Percentiles rank a stretch among this genome's conserved stretches.
Conservation (phyloP, 2,329 filamentous ascomycete species). For the Penicillium hesseltinei region DNA sequence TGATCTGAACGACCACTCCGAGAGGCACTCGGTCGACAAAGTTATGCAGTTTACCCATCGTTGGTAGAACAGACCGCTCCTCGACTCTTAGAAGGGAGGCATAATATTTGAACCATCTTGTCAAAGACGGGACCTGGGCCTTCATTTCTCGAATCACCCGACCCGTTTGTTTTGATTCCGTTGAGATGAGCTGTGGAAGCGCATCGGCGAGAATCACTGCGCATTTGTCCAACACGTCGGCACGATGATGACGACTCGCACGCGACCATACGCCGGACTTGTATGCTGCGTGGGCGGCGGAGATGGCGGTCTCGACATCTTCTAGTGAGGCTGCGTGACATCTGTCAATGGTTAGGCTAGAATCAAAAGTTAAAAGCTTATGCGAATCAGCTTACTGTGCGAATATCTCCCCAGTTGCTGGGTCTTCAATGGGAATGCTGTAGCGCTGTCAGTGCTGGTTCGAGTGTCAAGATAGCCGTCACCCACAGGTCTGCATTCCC, state of each 20-base stretch:
- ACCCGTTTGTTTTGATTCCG: slow-evolving; percentile 68
- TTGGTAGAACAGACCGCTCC: slow-evolving; percentile 65
- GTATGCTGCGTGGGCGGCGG: slow-evolving; percentile 13
- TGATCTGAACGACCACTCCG: slow-evolving; percentile 42
- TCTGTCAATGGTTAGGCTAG: slow-evolving; percentile 6
- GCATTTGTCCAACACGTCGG: slow-evolving; percentile 23
- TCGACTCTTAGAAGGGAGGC: slow-evolving; percentile 65
- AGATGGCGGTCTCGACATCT: slow-evolving; percentile 16
- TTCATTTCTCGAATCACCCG: slow-evolving; percentile 68
- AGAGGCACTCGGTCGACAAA: slow-evolving; percentile 38
- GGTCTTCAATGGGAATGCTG: slow-evolving; percentile 21
- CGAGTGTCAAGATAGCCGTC: too few species aligned
- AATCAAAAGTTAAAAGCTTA: too few species aligned
- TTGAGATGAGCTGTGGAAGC: slow-evolving; percentile 56
- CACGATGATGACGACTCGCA: slow-evolving; percentile 19
- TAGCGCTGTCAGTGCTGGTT: not conserved
- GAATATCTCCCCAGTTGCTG: slow-evolving; percentile 20
- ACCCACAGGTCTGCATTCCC: slow-evolving; percentile 15
- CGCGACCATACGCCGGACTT: slow-evolving; percentile 22
- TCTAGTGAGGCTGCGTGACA: slow-evolving; percentile 18
- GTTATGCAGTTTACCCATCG: slow-evolving; percentile 45
- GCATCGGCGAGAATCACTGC: slow-evolving; percentile 13
- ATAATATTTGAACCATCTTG: slow-evolving; percentile 68
- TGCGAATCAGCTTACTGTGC: slow-evolving; percentile 11
- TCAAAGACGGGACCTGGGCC: slow-evolving; percentile 61